phyloP scores from a whole-genome alignment of 495 filamentous ascomycete species.

The Penicillium maclennaniae region DNA sequence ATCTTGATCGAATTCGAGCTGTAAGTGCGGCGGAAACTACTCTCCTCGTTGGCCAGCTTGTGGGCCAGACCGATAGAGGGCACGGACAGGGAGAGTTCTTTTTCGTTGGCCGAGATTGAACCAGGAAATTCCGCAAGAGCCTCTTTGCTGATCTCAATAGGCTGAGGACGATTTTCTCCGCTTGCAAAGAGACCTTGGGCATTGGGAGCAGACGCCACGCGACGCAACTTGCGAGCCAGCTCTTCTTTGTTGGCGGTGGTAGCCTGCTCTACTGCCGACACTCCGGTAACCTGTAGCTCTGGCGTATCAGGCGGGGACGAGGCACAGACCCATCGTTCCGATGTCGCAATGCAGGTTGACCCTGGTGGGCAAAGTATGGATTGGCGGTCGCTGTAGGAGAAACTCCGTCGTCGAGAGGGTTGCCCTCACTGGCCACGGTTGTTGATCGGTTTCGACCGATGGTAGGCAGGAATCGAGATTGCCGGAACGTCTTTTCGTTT shows the following conservation, averaged over 20 bases:
- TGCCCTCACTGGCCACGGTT: slow-evolving; percentile 91
- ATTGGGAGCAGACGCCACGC: slow-evolving; percentile 95
- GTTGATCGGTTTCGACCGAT: slow-evolving; percentile 76
- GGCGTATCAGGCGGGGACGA: slow-evolving; percentile 95
- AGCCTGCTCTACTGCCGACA: slow-evolving; percentile 70
- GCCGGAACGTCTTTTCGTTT: slow-evolving; percentile 66
- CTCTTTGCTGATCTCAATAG: slow-evolving; percentile 76
- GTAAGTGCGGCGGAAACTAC: slow-evolving; percentile 89
- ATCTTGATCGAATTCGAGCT: slow-evolving; percentile 99
- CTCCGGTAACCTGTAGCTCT: slow-evolving; percentile 64
- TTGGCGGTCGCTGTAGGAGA: slow-evolving; percentile 94
- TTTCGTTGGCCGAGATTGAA: slow-evolving; percentile 47
- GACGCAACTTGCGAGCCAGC: slow-evolving; percentile 82
- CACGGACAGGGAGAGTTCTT: slow-evolving; percentile 41
- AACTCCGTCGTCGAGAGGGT: slow-evolving; percentile 79
- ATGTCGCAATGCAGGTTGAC: slow-evolving; percentile 86
- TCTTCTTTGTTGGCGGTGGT: slow-evolving; percentile 85
- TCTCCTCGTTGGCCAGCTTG: slow-evolving; percentile 48
- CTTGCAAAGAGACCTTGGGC: slow-evolving; percentile 85
- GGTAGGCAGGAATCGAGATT: slow-evolving; percentile 77
- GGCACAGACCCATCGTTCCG: slow-evolving; percentile 91
- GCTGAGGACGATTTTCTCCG: slow-evolving; percentile 66
- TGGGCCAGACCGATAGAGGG: slow-evolving; percentile 38
- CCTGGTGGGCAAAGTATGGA: slow-evolving; percentile 96
- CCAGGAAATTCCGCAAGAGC: slow-evolving; percentile 57